A percentile compares a stretch with the other conserved stretches of the same genome.
Evolutionary conservation across 352 stramenopile species (phyloP).

Genomic region (Phytopythium helicoides): DNA sequence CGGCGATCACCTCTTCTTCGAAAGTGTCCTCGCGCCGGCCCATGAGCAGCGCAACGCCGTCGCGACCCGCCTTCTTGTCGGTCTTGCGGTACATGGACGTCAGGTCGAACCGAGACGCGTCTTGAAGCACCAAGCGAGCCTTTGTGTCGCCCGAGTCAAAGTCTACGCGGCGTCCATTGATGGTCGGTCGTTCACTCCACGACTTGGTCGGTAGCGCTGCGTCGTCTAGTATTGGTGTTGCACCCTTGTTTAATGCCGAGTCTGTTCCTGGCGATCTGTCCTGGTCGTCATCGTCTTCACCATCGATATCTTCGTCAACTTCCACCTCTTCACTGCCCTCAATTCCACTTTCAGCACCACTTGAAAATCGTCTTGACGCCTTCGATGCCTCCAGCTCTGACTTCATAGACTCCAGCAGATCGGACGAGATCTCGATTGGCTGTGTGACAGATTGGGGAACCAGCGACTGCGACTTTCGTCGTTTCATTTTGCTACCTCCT

Average conservation of each 20-base stretch:
- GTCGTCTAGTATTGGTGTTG: slow-evolving; percentile 8
- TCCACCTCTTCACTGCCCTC: slow-evolving; percentile 1
- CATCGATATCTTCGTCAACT: slow-evolving; percentile 8
- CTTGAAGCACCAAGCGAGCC: slow-evolving; percentile 65
- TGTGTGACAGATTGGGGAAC: slow-evolving; percentile 44
- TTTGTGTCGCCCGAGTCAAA: slow-evolving; percentile 77
- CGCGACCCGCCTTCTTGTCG: slow-evolving; percentile 65
- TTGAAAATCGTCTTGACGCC: slow-evolving; percentile 7
- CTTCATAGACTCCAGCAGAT: slow-evolving; percentile 66
- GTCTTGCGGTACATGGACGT: slow-evolving; percentile 88
- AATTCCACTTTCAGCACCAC: no score
- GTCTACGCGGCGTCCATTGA: slow-evolving; percentile 50
- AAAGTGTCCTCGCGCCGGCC: slow-evolving; percentile 72
- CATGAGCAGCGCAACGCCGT: slow-evolving; percentile 75
- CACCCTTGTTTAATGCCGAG: no score
- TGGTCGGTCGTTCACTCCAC: slow-evolving; percentile 49
- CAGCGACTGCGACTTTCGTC: slow-evolving; percentile 28
- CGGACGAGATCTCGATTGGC: slow-evolving; percentile 55
- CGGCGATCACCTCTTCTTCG: slow-evolving; percentile 76
- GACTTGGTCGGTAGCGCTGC: slow-evolving; percentile 19
- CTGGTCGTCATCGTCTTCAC: background rate
- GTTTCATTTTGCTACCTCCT: slow-evolving; percentile 21
- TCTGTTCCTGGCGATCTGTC: no score
- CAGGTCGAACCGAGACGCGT: slow-evolving; percentile 74
- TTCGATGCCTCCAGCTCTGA: slow-evolving; percentile 61